These are phyloP conservation scores for Tothia fuscella DNA, from an alignment of 2,329 filamentous ascomycete species.

Conservation along the genomic window DNA sequence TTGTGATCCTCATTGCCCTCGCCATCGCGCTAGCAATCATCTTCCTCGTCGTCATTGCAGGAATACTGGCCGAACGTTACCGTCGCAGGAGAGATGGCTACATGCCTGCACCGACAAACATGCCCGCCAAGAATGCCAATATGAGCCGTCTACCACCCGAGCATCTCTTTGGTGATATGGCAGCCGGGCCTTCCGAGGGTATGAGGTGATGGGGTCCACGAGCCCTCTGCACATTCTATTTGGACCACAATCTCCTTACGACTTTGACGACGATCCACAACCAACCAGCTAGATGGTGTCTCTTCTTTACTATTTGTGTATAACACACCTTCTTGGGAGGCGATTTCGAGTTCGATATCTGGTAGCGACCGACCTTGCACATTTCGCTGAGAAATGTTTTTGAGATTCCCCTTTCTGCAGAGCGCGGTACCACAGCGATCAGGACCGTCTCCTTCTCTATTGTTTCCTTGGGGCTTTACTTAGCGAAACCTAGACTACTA, in stretches of 20 bases:
- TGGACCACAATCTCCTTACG: neutral
- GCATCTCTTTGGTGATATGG: constrained; percentile 20
- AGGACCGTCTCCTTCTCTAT: too few relatives aligned
- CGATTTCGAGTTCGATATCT: too few relatives aligned
- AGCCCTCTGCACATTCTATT: too few relatives aligned
- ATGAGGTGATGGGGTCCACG: too few relatives aligned
- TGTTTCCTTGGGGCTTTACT: too few relatives aligned
- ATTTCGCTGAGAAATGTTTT: too few relatives aligned
- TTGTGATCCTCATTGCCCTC: constrained; percentile 69
- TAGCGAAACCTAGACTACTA: too few relatives aligned
- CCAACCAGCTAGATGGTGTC: neutral
- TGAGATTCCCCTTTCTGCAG: too few relatives aligned
- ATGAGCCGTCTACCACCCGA: constrained; percentile 40
- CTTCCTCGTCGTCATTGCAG: constrained; percentile 63
- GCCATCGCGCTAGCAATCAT: constrained; percentile 67
- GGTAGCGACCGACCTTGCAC: too few relatives aligned
- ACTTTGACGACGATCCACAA: neutral
- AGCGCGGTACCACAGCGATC: too few relatives aligned
- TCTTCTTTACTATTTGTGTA: neutral
- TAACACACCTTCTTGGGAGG: neutral
- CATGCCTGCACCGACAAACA: constrained; percentile 55
- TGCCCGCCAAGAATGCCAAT: constrained; percentile 32
- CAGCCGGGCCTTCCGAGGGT: too few relatives aligned
- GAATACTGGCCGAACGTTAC: constrained; percentile 62
- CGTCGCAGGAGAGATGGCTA: constrained; percentile 72